Percentiles rank a stretch among this genome's conserved stretches.
phyloP scores from a whole-genome alignment of 768 basidiomycete genomes.

The Kwoniella pini region DNA sequence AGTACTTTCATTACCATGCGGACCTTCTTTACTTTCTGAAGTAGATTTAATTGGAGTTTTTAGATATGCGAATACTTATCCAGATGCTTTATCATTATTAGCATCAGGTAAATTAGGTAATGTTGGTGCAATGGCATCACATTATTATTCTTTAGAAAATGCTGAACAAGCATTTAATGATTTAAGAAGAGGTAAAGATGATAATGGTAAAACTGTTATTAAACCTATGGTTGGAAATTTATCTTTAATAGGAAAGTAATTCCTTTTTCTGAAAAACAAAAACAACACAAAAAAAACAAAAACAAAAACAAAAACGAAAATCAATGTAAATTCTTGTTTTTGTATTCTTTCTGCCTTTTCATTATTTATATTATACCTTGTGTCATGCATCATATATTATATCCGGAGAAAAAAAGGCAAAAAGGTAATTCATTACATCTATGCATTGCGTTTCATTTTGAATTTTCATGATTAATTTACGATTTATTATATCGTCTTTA shows the following conservation, averaged over 20 bases:
- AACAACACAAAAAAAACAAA: no score
- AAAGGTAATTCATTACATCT: no score
- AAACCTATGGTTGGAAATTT: slow-evolving; percentile 72
- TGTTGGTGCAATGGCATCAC: slow-evolving; percentile 68
- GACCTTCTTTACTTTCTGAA: slow-evolving; percentile 78
- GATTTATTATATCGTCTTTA: no score
- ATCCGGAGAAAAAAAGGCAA: no score
- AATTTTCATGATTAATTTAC: no score
- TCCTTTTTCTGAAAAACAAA: no score
- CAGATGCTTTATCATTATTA: slow-evolving; percentile 78
- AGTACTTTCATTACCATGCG: slow-evolving; percentile 77
- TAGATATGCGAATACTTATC: slow-evolving; percentile 69
- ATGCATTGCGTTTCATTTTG: no score
- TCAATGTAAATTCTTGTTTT: no score
- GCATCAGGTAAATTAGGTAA: slow-evolving; percentile 66
- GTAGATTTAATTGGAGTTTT: slow-evolving; percentile 92
- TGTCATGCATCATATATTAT: no score
- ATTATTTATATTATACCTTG: no score
- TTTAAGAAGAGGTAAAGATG: slow-evolving; percentile 73
- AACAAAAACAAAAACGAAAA: no score
- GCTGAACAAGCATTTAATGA: slow-evolving; percentile 78
- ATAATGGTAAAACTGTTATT: slow-evolving; percentile 76
- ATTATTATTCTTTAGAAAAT: slow-evolving; percentile 61
- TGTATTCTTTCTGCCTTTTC: no score
- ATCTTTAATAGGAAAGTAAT: slow-evolving; percentile 16